phyloP scores from a whole-genome alignment of 768 basidiomycete species.

The Vishniacozyma victoriae region DNA sequence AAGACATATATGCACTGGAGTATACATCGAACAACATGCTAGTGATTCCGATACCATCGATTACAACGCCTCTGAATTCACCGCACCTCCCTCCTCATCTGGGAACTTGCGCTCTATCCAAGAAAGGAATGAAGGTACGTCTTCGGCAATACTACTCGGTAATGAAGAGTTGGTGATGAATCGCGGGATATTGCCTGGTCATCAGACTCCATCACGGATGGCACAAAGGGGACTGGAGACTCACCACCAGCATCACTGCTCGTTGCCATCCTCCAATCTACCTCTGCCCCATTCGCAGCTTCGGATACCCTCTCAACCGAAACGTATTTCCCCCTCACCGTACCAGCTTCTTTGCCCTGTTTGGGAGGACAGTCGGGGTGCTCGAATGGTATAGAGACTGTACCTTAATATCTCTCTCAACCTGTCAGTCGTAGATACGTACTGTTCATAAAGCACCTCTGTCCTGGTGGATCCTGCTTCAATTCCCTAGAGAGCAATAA shows the following conservation, averaged over 20 bases:
- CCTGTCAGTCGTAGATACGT: conserved; percentile 1
- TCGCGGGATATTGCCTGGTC: conserved; percentile 38
- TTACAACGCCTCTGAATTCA: neutral
- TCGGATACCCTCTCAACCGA: conserved; percentile 41
- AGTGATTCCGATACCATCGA: neutral
- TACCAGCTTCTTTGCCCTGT: conserved; percentile 22
- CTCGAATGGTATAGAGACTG: conserved; percentile 42
- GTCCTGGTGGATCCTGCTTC: conserved; percentile 15
- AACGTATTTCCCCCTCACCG: conserved; percentile 42
- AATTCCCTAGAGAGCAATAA: conserved; percentile 29
- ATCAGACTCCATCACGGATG: neutral
- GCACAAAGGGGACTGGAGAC: conserved; percentile 1
- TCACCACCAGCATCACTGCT: conserved; percentile 43
- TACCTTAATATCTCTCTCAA: neutral
- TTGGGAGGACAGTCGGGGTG: conserved; percentile 38
- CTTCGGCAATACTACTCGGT: conserved; percentile 41
- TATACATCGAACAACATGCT: neutral
- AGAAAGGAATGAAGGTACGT: conserved; percentile 45
- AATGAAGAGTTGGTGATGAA: conserved; percentile 39
- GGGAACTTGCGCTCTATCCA: conserved; percentile 34
- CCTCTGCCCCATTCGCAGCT: conserved; percentile 19
- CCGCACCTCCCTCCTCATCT: neutral
- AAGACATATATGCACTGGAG: neutral
- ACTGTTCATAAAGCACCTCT: conserved; percentile 37
- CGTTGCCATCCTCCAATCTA: conserved; percentile 46